Evolutionary conservation across 2,329 filamentous ascomycete genomes (phyloP).

Genomic region (Beauveria sp.): DNA sequence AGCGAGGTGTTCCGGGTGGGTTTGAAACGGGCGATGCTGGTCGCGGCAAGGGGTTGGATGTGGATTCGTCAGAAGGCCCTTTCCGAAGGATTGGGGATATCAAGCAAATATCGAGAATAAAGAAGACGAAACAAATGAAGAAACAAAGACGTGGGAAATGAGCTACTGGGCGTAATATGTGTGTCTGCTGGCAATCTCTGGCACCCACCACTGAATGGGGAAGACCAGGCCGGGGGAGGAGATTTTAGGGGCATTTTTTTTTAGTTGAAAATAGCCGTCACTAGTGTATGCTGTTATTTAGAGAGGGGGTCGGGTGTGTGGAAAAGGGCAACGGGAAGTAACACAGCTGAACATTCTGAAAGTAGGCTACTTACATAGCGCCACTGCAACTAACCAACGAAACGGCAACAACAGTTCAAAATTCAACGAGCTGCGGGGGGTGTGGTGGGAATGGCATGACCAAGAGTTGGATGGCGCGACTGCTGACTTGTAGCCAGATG

Average conservation of each 20-base stretch:
- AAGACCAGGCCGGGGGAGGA: slow-evolving; percentile 2
- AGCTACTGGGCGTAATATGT: neutral
- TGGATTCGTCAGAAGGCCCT: neutral
- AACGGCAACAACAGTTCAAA: neutral
- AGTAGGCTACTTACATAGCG: neutral
- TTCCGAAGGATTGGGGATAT: neutral
- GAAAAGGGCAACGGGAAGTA: neutral
- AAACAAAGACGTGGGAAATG: neutral
- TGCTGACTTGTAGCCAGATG: neutral
- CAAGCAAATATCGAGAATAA: neutral
- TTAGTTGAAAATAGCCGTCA: neutral
- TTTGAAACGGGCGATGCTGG: neutral
- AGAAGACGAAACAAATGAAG: neutral
- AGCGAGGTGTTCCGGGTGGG: neutral
- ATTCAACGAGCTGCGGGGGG: neutral
- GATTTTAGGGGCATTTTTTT: neutral
- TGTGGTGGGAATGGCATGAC: neutral
- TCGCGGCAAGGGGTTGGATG: neutral
- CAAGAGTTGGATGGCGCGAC: neutral
- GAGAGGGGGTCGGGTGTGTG: neutral
- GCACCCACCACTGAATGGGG: neutral
- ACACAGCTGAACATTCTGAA: neutral
- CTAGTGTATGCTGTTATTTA: neutral
- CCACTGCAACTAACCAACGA: neutral
- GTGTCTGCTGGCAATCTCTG: neutral